Conservation (phyloP, 2,329 filamentous ascomycete genomes). For the Fusarium sp. region DNA sequence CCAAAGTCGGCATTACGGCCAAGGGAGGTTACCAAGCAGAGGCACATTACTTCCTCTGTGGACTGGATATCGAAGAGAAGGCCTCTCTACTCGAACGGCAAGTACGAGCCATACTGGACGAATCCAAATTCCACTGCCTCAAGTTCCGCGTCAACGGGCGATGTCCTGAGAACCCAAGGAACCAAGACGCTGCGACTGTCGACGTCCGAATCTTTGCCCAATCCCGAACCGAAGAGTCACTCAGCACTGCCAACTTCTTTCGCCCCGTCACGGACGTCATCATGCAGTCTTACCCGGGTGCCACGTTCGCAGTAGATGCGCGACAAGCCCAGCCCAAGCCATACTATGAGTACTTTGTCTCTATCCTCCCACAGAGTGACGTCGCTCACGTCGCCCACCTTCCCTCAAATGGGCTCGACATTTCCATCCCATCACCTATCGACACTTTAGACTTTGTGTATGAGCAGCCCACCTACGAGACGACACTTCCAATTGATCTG, state of each 20-base stretch:
- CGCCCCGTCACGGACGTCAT: constrained; percentile 40
- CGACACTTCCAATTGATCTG: constrained; percentile 25
- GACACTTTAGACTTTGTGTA: constrained; percentile 14
- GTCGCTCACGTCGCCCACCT: constrained; percentile 29
- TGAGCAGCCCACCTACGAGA: constrained; percentile 35
- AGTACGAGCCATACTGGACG: constrained; percentile 45
- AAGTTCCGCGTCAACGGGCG: constrained; percentile 51
- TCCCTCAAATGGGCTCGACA: constrained; percentile 17
- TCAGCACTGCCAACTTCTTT: constrained; percentile 31
- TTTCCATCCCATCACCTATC: constrained; percentile 25
- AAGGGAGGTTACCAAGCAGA: constrained; percentile 57
- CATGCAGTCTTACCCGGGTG: constrained; percentile 57
- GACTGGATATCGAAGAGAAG: constrained; percentile 56
- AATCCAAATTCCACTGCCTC: constrained; percentile 50
- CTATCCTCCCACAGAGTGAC: constrained; percentile 42
- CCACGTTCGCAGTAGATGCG: constrained; percentile 53
- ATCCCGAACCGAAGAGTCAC: constrained; percentile 52
- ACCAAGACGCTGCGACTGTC: constrained; percentile 59
- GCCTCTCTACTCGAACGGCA: constrained; percentile 55
- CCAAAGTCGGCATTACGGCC: constrained; percentile 54
- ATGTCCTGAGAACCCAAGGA: constrained; percentile 51
- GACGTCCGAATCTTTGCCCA: constrained; percentile 60
- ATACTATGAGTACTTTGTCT: constrained; percentile 41
- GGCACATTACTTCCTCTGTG: constrained; percentile 55
- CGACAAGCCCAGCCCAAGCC: constrained; percentile 51